A percentile compares a stretch with the other conserved stretches of the same genome.
Conservation (phyloP, 306 rosid genomes). For the Lupinus albus region DNA sequence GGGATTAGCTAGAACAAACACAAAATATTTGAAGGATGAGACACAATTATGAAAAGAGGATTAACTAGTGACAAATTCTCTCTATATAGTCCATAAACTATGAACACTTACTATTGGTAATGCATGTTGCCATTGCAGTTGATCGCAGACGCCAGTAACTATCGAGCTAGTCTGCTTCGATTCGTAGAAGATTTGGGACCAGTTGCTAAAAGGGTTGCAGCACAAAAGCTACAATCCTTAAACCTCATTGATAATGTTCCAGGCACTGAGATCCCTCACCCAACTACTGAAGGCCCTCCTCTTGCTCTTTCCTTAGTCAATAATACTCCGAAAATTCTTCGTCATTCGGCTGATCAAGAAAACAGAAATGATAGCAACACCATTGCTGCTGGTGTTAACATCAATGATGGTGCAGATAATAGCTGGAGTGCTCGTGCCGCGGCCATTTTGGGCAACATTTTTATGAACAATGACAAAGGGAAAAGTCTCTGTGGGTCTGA, state of each 20-base stretch:
- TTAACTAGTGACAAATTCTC: background rate
- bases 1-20: too few relatives aligned
- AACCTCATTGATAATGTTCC: background rate
- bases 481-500: background rate
- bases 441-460: slow-evolving; percentile 20
- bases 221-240: slow-evolving; percentile 16
- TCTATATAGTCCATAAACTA: background rate
- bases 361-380: background rate
- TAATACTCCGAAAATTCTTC: background rate
- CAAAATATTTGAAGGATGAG: too few relatives aligned
- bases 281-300: background rate
- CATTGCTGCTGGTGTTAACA: background rate
- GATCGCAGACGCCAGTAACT: background rate
- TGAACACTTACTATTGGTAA: background rate
- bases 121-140: slow-evolving; percentile 30
- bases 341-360: background rate
- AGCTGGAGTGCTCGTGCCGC: slow-evolving; percentile 27
- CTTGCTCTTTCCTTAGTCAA: background rate
- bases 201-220: slow-evolving; percentile 25
- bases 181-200: slow-evolving; percentile 40
- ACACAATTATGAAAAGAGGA: background rate
- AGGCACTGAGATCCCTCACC: background rate
- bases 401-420: background rate
- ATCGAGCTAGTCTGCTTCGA: slow-evolving; percentile 30
- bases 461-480: background rate